A percentile compares a stretch with the other conserved stretches of the same genome.
Conservation (phyloP, 495 filamentous ascomycete genomes). For the Aspergillus saccharolyticus region DNA sequence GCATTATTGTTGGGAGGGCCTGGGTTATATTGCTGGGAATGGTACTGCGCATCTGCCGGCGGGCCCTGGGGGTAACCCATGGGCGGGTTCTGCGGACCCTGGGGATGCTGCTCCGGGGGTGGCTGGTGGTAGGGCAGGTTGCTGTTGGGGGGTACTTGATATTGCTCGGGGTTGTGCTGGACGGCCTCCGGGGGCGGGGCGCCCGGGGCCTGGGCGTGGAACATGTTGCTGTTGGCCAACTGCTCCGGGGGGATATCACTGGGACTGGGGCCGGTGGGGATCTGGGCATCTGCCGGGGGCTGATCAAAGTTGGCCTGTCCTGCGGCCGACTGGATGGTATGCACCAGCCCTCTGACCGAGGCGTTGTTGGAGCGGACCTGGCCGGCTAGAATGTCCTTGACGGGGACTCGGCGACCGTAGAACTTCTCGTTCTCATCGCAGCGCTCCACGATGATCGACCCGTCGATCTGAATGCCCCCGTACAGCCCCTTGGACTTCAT, state of each 20-base stretch:
- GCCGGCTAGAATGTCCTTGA: constrained; percentile 76
- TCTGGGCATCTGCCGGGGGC: not conserved
- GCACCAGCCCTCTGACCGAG: constrained; percentile 2
- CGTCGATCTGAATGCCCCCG: constrained; percentile 77
- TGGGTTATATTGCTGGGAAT: not conserved
- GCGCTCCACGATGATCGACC: constrained; percentile 78
- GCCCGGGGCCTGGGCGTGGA: not conserved
- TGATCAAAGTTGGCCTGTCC: constrained; percentile 4
- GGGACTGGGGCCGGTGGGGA: constrained; percentile 8
- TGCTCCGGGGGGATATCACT: constrained; percentile 6
- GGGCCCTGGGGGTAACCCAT: not conserved
- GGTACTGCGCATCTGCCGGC: not conserved
- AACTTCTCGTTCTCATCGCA: constrained; percentile 86
- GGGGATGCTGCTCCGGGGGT: not conserved
- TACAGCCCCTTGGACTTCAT: constrained; percentile 83
- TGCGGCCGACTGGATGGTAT: constrained; percentile 2
- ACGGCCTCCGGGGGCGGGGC: not conserved
- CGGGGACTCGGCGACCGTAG: constrained; percentile 66
- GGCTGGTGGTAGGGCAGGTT: not conserved
- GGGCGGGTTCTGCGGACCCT: not conserved
- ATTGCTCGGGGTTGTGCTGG: not conserved
- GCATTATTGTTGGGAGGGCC: not conserved
- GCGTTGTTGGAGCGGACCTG: constrained; percentile 45
- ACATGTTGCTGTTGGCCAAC: not conserved
- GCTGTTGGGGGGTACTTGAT: not conserved